These are phyloP conservation scores for Boletus huronensis DNA, from an alignment of 768 basidiomycete genomes.

Conservation along the genomic window DNA sequence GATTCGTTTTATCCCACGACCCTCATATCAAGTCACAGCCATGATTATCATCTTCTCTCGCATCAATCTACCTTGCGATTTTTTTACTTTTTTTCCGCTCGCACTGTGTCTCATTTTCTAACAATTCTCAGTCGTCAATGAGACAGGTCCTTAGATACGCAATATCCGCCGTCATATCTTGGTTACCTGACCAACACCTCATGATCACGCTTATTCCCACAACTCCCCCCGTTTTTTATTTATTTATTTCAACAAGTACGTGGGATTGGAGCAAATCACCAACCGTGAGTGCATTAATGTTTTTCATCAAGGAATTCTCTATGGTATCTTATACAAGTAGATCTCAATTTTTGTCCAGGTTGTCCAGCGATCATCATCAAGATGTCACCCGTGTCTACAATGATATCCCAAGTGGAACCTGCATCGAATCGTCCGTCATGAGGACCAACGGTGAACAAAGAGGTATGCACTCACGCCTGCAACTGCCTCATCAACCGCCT, in stretches of 20 bases:
- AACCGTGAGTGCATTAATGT: not conserved
- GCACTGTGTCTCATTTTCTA: not conserved
- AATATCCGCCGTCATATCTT: not conserved
- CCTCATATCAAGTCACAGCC: not conserved
- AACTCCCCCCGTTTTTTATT: not conserved
- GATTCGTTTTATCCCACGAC: not conserved
- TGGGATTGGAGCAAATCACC: not conserved
- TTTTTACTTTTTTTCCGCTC: not conserved
- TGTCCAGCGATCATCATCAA: not conserved
- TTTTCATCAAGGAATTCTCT: not conserved
- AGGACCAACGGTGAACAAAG: not conserved
- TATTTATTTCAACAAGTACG: not conserved
- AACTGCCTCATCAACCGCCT: constrained; percentile 19
- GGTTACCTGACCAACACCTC: not conserved
- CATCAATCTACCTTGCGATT: not conserved
- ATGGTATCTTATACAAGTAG: not conserved
- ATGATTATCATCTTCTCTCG: not conserved
- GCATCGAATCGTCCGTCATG: not conserved
- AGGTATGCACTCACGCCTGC: constrained; percentile 16
- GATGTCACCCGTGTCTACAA: constrained; percentile 2
- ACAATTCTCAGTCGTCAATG: not conserved
- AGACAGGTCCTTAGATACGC: not conserved
- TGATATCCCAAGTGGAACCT: constrained; percentile 22
- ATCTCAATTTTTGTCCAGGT: not conserved
- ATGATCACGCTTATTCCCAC: not conserved